phyloP scores from a whole-genome alignment of 345 rosid genomes.

The Moricandia arvensis region DNA sequence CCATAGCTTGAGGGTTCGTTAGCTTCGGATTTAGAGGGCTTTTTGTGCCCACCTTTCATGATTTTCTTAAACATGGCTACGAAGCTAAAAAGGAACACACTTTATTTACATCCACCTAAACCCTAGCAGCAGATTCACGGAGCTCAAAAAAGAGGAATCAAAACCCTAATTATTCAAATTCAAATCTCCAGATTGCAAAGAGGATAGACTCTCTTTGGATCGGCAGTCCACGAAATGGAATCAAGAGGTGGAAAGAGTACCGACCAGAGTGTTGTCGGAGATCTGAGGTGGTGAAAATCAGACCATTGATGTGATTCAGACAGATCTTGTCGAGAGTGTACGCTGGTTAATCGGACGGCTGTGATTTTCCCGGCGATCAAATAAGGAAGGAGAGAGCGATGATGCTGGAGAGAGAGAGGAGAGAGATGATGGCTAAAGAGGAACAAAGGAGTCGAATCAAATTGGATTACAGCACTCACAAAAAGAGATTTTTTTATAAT shows the following conservation, averaged over 20 bases:
- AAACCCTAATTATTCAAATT: constrained; percentile 9
- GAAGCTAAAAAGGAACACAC: background rate
- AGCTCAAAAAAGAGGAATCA: background rate
- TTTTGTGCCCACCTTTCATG: constrained; percentile 74
- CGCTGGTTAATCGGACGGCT: constrained; percentile 18
- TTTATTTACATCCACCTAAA: background rate
- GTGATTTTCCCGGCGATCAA: constrained; percentile 28
- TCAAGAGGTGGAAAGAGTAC: background rate
- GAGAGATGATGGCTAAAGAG: constrained; percentile 5
- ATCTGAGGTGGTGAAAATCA: constrained; percentile 28
- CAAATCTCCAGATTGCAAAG: constrained; percentile 1
- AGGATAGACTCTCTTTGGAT: constrained; percentile 10
- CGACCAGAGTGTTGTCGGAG: constrained; percentile 25
- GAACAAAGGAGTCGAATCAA: constrained; percentile 4
- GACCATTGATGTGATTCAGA: constrained; percentile 2
- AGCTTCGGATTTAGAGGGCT: constrained; percentile 75
- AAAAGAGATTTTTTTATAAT: background rate
- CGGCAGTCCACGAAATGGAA: constrained; percentile 9
- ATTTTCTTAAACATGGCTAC: constrained; percentile 74
- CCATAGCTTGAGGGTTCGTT: constrained; percentile 46
- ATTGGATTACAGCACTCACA: background rate
- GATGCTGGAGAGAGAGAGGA: background rate
- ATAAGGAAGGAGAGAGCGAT: constrained; percentile 6
- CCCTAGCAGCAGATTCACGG: constrained; percentile 33
- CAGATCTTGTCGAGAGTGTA: background rate